Evolutionary conservation across 495 filamentous ascomycete genomes (phyloP).

Genomic region (Penicillium arizonense): DNA sequence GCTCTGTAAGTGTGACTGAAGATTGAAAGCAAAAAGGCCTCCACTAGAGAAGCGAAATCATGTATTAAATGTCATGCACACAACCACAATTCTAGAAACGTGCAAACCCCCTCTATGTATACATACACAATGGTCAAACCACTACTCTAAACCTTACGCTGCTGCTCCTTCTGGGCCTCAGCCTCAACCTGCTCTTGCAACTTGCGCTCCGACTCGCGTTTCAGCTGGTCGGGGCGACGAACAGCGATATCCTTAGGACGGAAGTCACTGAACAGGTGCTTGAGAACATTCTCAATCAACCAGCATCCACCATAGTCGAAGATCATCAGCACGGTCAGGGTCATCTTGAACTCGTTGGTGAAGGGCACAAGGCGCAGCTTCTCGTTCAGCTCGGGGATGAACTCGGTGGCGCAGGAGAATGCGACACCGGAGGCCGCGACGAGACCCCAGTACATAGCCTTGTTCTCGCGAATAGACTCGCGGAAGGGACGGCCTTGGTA

Average conservation of each 20-base stretch:
- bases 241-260: constrained; percentile 91
- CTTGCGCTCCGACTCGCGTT: constrained; percentile 67
- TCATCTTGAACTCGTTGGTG: constrained; percentile 81
- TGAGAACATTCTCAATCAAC: constrained; percentile 83
- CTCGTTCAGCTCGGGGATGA: constrained; percentile 93
- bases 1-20: too few species aligned
- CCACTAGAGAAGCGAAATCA: constrained; percentile 4
- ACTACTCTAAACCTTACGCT: constrained; percentile 28
- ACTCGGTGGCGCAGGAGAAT: constrained; percentile 94
- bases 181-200: constrained; percentile 56
- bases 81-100: constrained; percentile 15
- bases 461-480: constrained; percentile 91
- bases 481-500: constrained; percentile 98
- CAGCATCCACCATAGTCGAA: constrained; percentile 89
- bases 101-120: constrained; percentile 21
- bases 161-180: constrained; percentile 52
- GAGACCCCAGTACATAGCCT: constrained; percentile 96
- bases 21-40: too few species aligned
- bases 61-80: constrained; percentile 19
- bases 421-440: constrained; percentile 83
- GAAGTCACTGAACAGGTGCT: constrained; percentile 86
- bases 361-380: constrained; percentile 94
- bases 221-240: constrained; percentile 82
- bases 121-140: constrained; percentile 16
- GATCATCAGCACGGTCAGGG: constrained; percentile 81